Percentiles rank a stretch among this genome's conserved stretches.
phyloP scores from a whole-genome alignment of 345 rosid genomes.

The Litchi chinensis region DNA sequence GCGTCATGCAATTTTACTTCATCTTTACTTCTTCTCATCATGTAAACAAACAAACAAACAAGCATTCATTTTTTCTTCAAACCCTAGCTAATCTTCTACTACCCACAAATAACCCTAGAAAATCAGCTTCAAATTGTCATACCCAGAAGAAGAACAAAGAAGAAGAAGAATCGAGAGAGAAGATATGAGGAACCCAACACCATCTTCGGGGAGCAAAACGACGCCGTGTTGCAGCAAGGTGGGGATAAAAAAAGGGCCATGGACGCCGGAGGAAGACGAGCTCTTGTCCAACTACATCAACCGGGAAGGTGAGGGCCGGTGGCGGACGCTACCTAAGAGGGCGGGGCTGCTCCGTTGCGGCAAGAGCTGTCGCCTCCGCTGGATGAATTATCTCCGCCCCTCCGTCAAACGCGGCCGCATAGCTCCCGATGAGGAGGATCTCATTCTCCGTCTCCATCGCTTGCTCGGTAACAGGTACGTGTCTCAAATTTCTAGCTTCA shows the following conservation, averaged over 20 bases:
- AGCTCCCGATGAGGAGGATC: constrained; percentile 87
- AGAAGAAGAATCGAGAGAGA: not conserved
- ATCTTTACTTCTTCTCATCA: not conserved
- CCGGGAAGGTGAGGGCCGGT: constrained; percentile 80
- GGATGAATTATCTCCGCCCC: constrained; percentile 95
- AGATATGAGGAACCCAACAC: constrained; percentile 36
- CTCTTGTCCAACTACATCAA: constrained; percentile 56
- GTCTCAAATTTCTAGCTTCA: too few species aligned
- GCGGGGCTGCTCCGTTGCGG: constrained; percentile 89
- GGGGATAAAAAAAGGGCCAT: constrained; percentile 85
- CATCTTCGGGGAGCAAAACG: constrained; percentile 28
- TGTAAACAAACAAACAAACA: not conserved
- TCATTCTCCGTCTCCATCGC: constrained; percentile 92
- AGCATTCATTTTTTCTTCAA: too few species aligned
- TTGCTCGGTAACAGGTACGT: constrained; percentile 61
- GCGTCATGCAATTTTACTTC: not conserved
- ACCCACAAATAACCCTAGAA: not conserved
- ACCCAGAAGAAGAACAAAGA: not conserved
- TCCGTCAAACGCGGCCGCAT: constrained; percentile 75
- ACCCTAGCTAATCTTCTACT: too few species aligned
- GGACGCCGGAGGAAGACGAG: constrained; percentile 88
- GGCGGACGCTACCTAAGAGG: constrained; percentile 80
- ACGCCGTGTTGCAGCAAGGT: constrained; percentile 74
- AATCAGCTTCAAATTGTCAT: not conserved
- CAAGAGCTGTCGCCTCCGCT: constrained; percentile 89